Percentiles rank a stretch among this genome's conserved stretches.
phyloP scores from a whole-genome alignment of 176 grass and related monocot species.

The Zoysia japonica region DNA sequence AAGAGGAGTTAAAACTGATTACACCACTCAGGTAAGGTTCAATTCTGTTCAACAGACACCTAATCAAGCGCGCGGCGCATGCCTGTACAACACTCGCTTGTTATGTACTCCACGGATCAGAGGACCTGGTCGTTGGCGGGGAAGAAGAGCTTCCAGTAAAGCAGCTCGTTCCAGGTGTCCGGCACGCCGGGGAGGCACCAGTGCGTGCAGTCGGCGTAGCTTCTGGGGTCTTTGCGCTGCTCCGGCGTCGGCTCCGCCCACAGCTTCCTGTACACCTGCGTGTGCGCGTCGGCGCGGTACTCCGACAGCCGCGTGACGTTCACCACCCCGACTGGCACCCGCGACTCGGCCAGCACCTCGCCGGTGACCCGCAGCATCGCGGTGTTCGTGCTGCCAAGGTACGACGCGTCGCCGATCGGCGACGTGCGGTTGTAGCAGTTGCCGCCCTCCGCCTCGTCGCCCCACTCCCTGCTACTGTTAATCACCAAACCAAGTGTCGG shows the following conservation, averaged over 20 bases:
- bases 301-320: slow-evolving; percentile 70
- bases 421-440: slow-evolving; percentile 60
- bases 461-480: slow-evolving; percentile 53
- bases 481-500: not conserved
- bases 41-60: not conserved
- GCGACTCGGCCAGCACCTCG: slow-evolving; percentile 46
- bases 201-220: slow-evolving; percentile 72
- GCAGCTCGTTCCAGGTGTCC: slow-evolving; percentile 81
- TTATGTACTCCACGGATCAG: slow-evolving; percentile 18
- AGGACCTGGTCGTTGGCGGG: slow-evolving; percentile 47
- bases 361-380: slow-evolving; percentile 47
- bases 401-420: slow-evolving; percentile 39
- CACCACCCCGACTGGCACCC: slow-evolving; percentile 53
- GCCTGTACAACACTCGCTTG: not conserved
- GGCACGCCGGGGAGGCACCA: slow-evolving; percentile 79
- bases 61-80: not conserved
- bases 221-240: slow-evolving; percentile 55
- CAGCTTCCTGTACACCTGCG: slow-evolving; percentile 54
- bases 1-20: not conserved
- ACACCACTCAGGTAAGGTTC: not conserved
- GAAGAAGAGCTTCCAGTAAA: slow-evolving; percentile 72
- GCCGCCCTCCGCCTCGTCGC: slow-evolving; percentile 38
- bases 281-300: slow-evolving; percentile 65
- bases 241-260: slow-evolving; percentile 46
- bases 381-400: slow-evolving; percentile 48